Percentiles rank a stretch among this genome's conserved stretches.
Evolutionary conservation across 352 stramenopile genomes (phyloP).

Genomic region (Phytophthora citrophthora): DNA sequence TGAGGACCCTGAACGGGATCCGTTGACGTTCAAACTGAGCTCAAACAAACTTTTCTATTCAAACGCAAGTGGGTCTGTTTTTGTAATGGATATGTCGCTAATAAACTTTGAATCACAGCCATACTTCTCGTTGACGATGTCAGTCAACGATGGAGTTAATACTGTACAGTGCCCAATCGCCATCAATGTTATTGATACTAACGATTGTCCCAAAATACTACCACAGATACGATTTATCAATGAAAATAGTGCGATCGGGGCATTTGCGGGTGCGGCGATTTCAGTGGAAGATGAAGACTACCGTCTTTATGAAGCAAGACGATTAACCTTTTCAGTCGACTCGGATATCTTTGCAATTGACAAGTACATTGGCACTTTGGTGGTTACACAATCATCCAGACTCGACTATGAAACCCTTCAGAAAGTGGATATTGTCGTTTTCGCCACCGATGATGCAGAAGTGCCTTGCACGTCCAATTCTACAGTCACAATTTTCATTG

Average conservation of each 20-base stretch:
- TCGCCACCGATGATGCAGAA: slow-evolving; percentile 27
- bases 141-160: slow-evolving; percentile 32
- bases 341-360: slow-evolving; percentile 31
- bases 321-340: slow-evolving; percentile 18
- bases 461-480: slow-evolving; percentile 23
- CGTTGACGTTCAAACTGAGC: slow-evolving; percentile 18
- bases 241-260: slow-evolving; percentile 50
- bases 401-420: slow-evolving; percentile 24
- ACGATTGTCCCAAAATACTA: slow-evolving; percentile 55
- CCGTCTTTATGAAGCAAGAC: slow-evolving; percentile 3
- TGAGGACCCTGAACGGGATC: slow-evolving; percentile 19
- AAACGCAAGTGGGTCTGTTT: slow-evolving; percentile 26
- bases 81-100: slow-evolving; percentile 15
- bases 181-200: slow-evolving; percentile 48
- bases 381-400: slow-evolving; percentile 12
- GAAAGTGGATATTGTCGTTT: slow-evolving; percentile 18
- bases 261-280: slow-evolving; percentile 31
- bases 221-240: slow-evolving; percentile 32
- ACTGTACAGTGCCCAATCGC: slow-evolving; percentile 31
- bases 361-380: slow-evolving; percentile 9
- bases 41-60: slow-evolving; percentile 18
- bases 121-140: slow-evolving; percentile 16
- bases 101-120: slow-evolving; percentile 29
- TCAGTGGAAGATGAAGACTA: slow-evolving; percentile 31
- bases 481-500: slow-evolving; percentile 15